Evolutionary conservation across 192 early-diverging fungal genomes (phyloP), one percentile per base, ranked within the genome.

Genomic region (Rhizoclosmatium globosum): DNA sequence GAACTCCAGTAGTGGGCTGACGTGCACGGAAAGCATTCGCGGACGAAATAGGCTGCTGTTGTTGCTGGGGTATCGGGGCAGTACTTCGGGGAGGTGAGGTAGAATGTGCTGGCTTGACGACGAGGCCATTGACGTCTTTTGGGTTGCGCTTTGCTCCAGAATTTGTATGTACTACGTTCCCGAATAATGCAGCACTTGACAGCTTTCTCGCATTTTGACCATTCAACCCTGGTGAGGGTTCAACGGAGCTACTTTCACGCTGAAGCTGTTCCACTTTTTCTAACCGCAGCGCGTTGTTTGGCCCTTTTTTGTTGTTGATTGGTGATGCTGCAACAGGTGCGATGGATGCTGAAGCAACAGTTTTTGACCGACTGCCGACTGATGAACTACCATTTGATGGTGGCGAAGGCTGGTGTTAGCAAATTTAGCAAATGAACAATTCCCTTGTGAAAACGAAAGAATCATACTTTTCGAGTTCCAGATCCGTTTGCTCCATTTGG

Each of bases 231-330:
- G 74, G 74, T 1, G 74, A 76, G 15, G 64, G 74, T 42, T 76
- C 74, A 31, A 66, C 64, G 13, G 74, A 76, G 43, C 74, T 76
- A 46, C 41, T 46, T 11, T 76, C 74, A 13, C 72, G 72, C 39
- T n/a, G n/a, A 23, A 21, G 62, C 62, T 47, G 67, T 68, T 68
- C 21, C 64, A 38, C n/a, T 39, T 31, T 13, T 42, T 65, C 13
- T 31, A 31, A 31, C 31, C 31, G 31, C 31, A 31, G 31, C 31
- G 31, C 31, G 31, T 31, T 31, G 31, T 31, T 31, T 31, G 31
- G 31, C 31, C 50, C 50, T 53, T 17, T 53, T 53, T 17, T 53
- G 9, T 7, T 13, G 17, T 53, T 53, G 39, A 38, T 64, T 7
- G 61, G 21, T 21, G 61, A 64, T 64, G 61, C 61, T 57, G 56